A percentile compares a stretch with the other conserved stretches of the same genome.
phyloP scores from a whole-genome alignment of 2,329 filamentous ascomycete genomes.

The Xylariaceae sp. region DNA sequence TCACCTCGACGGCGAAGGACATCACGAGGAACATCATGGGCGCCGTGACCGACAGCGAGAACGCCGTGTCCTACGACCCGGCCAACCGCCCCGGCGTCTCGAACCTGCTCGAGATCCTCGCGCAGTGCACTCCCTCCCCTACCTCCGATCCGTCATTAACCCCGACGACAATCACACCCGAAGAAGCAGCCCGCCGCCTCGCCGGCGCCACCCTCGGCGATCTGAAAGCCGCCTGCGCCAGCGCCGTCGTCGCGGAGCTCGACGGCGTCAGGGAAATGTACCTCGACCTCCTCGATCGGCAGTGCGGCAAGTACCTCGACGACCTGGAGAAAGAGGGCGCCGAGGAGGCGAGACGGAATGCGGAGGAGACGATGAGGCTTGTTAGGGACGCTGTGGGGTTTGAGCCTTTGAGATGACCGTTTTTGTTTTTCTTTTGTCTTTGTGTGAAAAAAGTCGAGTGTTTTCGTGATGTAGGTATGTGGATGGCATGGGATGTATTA shows the following conservation, averaged over 20 bases:
- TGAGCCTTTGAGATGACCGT: constrained; percentile 14
- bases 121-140: too few relatives aligned
- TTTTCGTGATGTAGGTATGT: too few relatives aligned
- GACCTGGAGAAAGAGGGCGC: constrained; percentile 55
- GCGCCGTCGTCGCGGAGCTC: constrained; percentile 49
- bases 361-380: constrained; percentile 50
- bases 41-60: constrained; percentile 70
- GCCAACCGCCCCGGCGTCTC: constrained; percentile 69
- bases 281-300: constrained; percentile 36
- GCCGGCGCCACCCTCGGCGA: constrained; percentile 43
- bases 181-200: constrained; percentile 30
- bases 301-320: constrained; percentile 49
- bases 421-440: background rate
- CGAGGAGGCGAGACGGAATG: constrained; percentile 55
- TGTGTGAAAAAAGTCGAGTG: constrained; percentile 1
- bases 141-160: too few relatives aligned
- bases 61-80: constrained; percentile 67
- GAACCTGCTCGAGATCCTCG: constrained; percentile 79
- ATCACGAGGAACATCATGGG: constrained; percentile 65
- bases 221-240: constrained; percentile 60
- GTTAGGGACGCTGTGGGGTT: constrained; percentile 50
- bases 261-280: constrained; percentile 45
- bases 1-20: constrained; percentile 62
- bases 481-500: too few relatives aligned
- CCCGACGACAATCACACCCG: constrained; percentile 24